Evolutionary conservation across 345 rosid genomes (phyloP).

Genomic region (Brassica carinata): DNA sequence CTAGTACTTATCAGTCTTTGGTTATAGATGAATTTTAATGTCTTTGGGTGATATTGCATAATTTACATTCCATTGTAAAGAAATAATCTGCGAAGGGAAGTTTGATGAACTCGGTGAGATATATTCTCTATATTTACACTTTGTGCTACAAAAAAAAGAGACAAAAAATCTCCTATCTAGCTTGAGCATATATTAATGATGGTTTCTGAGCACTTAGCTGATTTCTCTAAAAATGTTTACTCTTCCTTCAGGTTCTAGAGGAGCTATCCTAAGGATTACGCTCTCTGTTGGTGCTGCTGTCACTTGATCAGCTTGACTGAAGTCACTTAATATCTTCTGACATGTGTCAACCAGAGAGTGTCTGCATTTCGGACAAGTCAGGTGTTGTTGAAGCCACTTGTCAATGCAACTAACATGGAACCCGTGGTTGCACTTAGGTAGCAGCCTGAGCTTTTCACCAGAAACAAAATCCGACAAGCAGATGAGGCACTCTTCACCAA

Average conservation of each 20-base stretch:
- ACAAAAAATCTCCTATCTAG: constrained; percentile 13
- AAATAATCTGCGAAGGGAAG: constrained; percentile 12
- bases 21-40: background rate
- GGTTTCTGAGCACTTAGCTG: constrained; percentile 14
- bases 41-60: background rate
- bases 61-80: constrained; percentile 11
- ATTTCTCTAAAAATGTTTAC: constrained; percentile 32
- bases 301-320: constrained; percentile 10
- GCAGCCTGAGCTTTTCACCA: constrained; percentile 43
- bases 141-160: constrained; percentile 16
- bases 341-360: constrained; percentile 45
- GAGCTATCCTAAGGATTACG: constrained; percentile 25
- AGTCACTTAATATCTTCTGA: constrained; percentile 39
- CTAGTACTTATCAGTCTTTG: constrained; percentile 20
- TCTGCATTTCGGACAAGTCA: constrained; percentile 63
- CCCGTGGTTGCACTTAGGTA: constrained; percentile 56
- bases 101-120: constrained; percentile 22
- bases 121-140: constrained; percentile 26
- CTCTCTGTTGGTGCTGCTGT: constrained; percentile 19
- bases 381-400: constrained; percentile 54
- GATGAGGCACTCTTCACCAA: background rate
- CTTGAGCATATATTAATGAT: constrained; percentile 27
- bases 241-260: constrained; percentile 46
- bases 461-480: background rate
- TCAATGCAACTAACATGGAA: constrained; percentile 56